Conservation (phyloP, 2,329 filamentous ascomycete species). For the Gaeumannomyces tritici region DNA sequence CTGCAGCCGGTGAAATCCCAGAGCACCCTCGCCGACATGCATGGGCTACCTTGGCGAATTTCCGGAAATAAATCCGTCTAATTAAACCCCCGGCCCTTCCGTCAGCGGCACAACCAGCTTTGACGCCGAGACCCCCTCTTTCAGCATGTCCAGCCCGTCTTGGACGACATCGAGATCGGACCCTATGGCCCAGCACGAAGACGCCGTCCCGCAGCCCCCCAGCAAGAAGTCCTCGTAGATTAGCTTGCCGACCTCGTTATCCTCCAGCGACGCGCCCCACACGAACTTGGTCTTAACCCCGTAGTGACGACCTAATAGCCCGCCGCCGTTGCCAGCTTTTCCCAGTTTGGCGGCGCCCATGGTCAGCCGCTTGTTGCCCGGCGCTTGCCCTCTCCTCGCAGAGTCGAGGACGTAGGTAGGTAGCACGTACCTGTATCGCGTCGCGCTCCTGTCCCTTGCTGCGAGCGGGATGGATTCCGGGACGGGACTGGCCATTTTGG, state of each 20-base stretch:
- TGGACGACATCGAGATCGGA: not conserved
- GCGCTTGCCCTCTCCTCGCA: too few species aligned
- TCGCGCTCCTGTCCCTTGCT: conserved; percentile 11
- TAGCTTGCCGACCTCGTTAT: conserved; percentile 1
- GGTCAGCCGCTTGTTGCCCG: not conserved
- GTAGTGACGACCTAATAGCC: conserved; percentile 33
- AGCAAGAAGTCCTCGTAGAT: not conserved
- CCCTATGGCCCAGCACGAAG: not conserved
- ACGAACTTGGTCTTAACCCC: conserved; percentile 3
- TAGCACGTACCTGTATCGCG: conserved; percentile 18
- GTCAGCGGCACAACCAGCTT: not conserved
- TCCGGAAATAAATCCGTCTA: too few species aligned
- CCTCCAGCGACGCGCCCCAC: not conserved
- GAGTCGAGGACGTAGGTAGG: not conserved
- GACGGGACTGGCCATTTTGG: conserved; percentile 7
- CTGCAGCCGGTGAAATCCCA: too few species aligned
- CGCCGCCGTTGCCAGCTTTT: conserved; percentile 30
- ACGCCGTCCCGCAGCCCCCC: not conserved
- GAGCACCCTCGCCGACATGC: too few species aligned
- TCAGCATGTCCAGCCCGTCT: not conserved
- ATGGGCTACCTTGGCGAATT: too few species aligned
- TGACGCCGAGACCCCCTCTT: not conserved
- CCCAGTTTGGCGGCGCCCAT: not conserved
- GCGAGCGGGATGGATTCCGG: conserved; percentile 13
- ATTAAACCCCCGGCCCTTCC: not conserved